Evolutionary conservation across 805 yeast genomes (phyloP), one percentile per base, ranked within the genome.

Genomic region (Kazachstania martiniae): DNA sequence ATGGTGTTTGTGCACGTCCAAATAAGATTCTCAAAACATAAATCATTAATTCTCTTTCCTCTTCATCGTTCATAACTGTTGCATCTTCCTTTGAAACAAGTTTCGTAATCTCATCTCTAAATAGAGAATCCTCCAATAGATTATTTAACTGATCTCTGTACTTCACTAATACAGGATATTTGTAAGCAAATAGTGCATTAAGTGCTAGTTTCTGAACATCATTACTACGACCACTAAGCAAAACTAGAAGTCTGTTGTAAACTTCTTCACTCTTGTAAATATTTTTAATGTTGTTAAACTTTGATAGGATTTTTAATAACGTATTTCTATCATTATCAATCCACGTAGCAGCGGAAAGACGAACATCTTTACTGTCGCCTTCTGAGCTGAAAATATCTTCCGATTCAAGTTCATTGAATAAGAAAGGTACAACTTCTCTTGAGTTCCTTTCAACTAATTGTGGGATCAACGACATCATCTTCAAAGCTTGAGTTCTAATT

Each of bases 1-100:
- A 69, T 25, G 76, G 65, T 1, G 77, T 68, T 56, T 84, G 93
- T 7, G 86, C 84, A 36, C 94, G 68, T 7, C 97, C 97, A 56
- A 78, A 89, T 14, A 91, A 60, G 17, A 91, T 77, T 42, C 95
- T 62, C 30, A 86, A 51, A 4, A 86, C 67, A 19, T 82, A 47
- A 1, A 93, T 91, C 70, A 85, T 71, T 3, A 89, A 66, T 1
- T 40, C 53, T 2, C 53, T 61, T 12, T 68, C 60, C 49, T 91
- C 96, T 3, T 62, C 63, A 6, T 62, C 65, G 40, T 80, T 84
- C 33, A 86, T 65, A 2, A 66, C 55, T 3, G 59, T 63, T 7
- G 74, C 68, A 4, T 68, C 73, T 14, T 67, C 61, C 24, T 63
- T 65, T 1, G 49, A 34, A 13, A 83, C 58, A 25, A 91, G 67